phyloP scores from a whole-genome alignment of 805 yeast species.

The Lipomyces japonicus region DNA sequence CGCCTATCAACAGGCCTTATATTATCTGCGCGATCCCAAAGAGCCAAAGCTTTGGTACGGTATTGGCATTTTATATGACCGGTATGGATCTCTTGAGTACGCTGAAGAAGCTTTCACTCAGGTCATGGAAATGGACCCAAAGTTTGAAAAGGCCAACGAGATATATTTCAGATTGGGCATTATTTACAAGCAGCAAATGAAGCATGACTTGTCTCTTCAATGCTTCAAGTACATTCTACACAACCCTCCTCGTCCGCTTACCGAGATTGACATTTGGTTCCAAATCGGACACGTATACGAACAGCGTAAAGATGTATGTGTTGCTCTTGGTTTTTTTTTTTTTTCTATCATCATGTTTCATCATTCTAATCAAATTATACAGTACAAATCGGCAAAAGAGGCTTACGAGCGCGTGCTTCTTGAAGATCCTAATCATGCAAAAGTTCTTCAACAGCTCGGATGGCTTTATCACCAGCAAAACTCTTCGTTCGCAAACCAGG shows the following conservation, averaged over 20 bases:
- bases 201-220: slow-evolving; percentile 80
- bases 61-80: slow-evolving; percentile 90
- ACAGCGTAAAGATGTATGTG: slow-evolving; percentile 65
- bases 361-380: neutral
- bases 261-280: slow-evolving; percentile 98
- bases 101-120: slow-evolving; percentile 98
- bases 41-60: slow-evolving; percentile 99
- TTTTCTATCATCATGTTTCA: neutral
- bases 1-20: slow-evolving; percentile 93
- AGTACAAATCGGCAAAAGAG: slow-evolving; percentile 81
- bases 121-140: slow-evolving; percentile 91
- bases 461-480: slow-evolving; percentile 79
- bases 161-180: slow-evolving; percentile 95
- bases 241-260: slow-evolving; percentile 91
- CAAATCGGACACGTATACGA: slow-evolving; percentile 95
- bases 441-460: slow-evolving; percentile 92
- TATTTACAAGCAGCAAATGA: slow-evolving; percentile 91
- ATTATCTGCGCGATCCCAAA: slow-evolving; percentile 84
- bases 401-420: slow-evolving; percentile 90
- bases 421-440: slow-evolving; percentile 90
- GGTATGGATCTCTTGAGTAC: slow-evolving; percentile 93
- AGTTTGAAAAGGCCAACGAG: slow-evolving; percentile 93
- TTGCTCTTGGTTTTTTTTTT: neutral
- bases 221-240: slow-evolving; percentile 89
- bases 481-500: slow-evolving; percentile 69